Conservation (phyloP, 1,284 basidiomycete genomes). For the Ganoderma boninense region DNA sequence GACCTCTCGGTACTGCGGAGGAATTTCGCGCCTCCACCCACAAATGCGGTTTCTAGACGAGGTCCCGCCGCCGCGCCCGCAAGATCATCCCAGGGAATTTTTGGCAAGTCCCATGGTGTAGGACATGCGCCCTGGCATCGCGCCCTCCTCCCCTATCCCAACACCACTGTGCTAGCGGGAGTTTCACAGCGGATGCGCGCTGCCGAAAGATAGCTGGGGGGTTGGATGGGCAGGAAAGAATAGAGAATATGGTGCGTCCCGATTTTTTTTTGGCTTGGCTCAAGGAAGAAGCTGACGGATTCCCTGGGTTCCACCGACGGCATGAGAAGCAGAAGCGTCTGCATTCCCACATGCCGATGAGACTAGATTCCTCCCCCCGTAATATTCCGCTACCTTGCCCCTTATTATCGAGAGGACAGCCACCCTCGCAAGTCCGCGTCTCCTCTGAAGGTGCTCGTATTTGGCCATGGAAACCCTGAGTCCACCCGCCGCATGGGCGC, state of each 20-base stretch:
- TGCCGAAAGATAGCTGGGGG: neutral
- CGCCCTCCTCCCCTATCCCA: conserved; percentile 2
- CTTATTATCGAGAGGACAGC: neutral
- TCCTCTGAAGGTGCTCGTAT: neutral
- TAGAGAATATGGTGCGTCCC: neutral
- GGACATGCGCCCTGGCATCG: neutral
- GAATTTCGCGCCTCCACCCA: conserved; percentile 7
- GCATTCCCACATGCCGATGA: conserved; percentile 13
- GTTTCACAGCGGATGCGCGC: neutral
- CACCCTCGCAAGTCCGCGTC: neutral
- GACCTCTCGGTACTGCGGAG: conserved; percentile 17
- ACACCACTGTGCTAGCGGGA: neutral
- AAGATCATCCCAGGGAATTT: conserved; percentile 3
- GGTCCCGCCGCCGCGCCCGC: conserved; percentile 2
- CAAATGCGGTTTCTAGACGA: neutral
- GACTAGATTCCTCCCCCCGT: conserved; percentile 6
- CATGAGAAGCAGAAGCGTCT: conserved; percentile 10
- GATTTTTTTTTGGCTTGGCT: conserved; percentile 11
- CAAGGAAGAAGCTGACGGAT: conserved; percentile 11
- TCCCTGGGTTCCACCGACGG: conserved; percentile 9
- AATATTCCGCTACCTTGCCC: neutral
- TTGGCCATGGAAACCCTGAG: neutral
- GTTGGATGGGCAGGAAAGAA: neutral
- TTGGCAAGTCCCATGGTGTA: neutral
- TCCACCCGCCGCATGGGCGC: neutral